Percentiles rank a stretch among this genome's conserved stretches.
These are phyloP conservation scores for Syzygium malaccense DNA, from an alignment of 441 rosid species.

Conservation along the genomic window DNA sequence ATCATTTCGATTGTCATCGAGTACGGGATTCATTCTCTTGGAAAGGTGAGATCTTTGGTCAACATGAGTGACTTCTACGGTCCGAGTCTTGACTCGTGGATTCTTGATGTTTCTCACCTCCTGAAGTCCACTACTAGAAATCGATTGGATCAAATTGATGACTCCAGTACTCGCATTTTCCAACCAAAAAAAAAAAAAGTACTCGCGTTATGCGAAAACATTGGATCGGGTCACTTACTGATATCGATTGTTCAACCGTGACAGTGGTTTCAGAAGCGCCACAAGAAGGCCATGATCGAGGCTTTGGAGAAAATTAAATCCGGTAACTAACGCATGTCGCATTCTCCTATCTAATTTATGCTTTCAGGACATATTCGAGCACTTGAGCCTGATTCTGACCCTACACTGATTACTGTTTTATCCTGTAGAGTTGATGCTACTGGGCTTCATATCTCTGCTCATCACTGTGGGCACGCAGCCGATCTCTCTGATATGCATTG, in stretches of 20 bases:
- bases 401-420: background rate
- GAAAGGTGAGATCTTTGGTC: constrained; percentile 9
- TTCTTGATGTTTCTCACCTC: background rate
- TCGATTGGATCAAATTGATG: background rate
- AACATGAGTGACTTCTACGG: background rate
- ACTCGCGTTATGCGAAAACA: background rate
- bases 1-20: constrained; percentile 26
- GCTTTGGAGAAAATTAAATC: constrained; percentile 27
- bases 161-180: background rate
- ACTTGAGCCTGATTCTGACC: background rate
- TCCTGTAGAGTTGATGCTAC: constrained; percentile 23
- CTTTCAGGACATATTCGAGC: background rate
- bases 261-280: constrained; percentile 22
- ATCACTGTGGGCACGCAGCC: constrained; percentile 29
- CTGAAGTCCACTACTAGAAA: background rate
- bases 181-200: background rate
- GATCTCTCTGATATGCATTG: constrained; percentile 19
- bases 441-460: constrained; percentile 29
- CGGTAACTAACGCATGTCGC: background rate
- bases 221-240: background rate
- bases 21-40: constrained; percentile 16
- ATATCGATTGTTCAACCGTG: background rate
- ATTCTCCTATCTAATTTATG: background rate
- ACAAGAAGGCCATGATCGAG: constrained; percentile 28
- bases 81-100: background rate